Conservation (phyloP, 1,139 yeast genomes). For the Debaryomyces sp. region DNA sequence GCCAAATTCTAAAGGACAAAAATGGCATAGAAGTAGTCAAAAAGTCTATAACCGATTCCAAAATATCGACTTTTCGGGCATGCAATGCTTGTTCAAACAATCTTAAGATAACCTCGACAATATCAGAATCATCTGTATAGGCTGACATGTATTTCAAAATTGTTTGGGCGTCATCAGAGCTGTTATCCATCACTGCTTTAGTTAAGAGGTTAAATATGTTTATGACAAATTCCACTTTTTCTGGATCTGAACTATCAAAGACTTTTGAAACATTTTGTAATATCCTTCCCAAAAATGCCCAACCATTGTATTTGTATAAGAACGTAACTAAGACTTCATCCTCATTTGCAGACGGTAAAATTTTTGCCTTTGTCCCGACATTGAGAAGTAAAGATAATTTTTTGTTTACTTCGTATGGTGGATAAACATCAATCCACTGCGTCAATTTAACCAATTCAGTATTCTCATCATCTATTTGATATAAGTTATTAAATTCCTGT, state of each 20-base stretch:
- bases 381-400: slow-evolving; percentile 47
- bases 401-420: slow-evolving; percentile 52
- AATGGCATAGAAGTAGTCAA: slow-evolving; percentile 50
- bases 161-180: slow-evolving; percentile 43
- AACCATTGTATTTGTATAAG: slow-evolving; percentile 76
- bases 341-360: slow-evolving; percentile 51
- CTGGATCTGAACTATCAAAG: slow-evolving; percentile 36
- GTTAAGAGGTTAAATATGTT: slow-evolving; percentile 57
- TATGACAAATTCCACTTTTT: slow-evolving; percentile 40
- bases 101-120: slow-evolving; percentile 66
- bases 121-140: slow-evolving; percentile 66
- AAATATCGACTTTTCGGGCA: slow-evolving; percentile 49
- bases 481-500: slow-evolving; percentile 37
- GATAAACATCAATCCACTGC: slow-evolving; percentile 43
- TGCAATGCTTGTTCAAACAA: slow-evolving; percentile 71
- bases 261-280: slow-evolving; percentile 61
- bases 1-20: slow-evolving; percentile 75
- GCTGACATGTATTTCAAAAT: slow-evolving; percentile 58
- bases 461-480: slow-evolving; percentile 53
- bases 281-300: slow-evolving; percentile 82
- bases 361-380: slow-evolving; percentile 69
- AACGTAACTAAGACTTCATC: slow-evolving; percentile 65
- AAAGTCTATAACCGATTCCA: slow-evolving; percentile 53
- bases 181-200: slow-evolving; percentile 48
- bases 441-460: slow-evolving; percentile 53